phyloP scores from a whole-genome alignment of 495 filamentous ascomycete genomes.

The Trichoderma orchidacearum region DNA sequence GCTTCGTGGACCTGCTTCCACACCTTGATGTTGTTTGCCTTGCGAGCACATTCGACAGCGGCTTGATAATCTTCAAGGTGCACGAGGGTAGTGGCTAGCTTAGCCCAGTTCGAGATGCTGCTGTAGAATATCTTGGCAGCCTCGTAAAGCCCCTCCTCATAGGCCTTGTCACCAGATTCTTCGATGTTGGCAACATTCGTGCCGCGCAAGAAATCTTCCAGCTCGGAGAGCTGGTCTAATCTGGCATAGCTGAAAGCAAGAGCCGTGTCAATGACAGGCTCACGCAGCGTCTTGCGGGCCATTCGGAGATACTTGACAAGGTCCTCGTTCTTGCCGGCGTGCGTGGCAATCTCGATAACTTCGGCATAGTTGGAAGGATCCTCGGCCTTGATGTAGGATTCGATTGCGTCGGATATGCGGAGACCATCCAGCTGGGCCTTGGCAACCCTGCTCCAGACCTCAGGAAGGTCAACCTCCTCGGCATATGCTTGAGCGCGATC shows the following conservation, averaged over 20 bases:
- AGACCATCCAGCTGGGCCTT: constrained; percentile 97
- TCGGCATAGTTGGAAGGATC: constrained; percentile 90
- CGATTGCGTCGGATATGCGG: constrained; percentile 82
- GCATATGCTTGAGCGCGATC: constrained; percentile 95
- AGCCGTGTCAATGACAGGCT: constrained; percentile 85
- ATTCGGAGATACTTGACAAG: constrained; percentile 94
- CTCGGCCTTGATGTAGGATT: constrained; percentile 89
- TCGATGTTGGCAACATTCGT: constrained; percentile 94
- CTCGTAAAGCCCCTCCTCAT: constrained; percentile 85
- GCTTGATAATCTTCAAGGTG: constrained; percentile 96
- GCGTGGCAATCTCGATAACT: constrained; percentile 91
- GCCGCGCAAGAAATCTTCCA: constrained; percentile 90
- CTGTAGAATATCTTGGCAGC: constrained; percentile 98
- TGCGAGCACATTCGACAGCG: constrained; percentile 94
- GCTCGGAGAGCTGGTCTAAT: constrained; percentile 77
- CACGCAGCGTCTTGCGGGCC: constrained; percentile 91
- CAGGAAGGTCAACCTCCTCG: constrained; percentile 85
- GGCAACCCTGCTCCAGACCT: constrained; percentile 98
- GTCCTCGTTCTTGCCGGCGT: constrained; percentile 95
- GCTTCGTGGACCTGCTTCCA: constrained; percentile 99
- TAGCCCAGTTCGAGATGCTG: constrained; percentile 99
- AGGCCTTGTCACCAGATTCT: constrained; percentile 94
- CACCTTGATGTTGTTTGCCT: constrained; percentile 98
- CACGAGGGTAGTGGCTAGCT: constrained; percentile 91
- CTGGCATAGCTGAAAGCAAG: constrained; percentile 90